Conservation (phyloP, 2,329 filamentous ascomycete genomes). For the Teratosphaeria nubilosa region DNA sequence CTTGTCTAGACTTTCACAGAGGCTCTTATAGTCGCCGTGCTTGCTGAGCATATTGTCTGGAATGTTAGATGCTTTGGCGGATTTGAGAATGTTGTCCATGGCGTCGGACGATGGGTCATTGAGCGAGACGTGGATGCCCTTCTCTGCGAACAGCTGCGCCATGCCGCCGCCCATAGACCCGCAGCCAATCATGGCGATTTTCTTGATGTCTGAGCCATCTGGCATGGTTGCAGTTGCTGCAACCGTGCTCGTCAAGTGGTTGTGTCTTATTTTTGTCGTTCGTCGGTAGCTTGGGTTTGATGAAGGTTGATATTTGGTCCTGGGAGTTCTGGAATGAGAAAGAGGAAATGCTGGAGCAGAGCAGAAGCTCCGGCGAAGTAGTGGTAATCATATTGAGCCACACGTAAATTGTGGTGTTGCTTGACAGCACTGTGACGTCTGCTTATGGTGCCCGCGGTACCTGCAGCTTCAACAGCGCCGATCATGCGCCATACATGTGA, state of each 20-base stretch:
- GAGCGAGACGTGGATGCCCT: constrained; percentile 45
- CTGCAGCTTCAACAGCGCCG: background rate
- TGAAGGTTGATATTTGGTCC: background rate
- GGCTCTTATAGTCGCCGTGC: constrained; percentile 37
- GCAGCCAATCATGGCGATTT: constrained; percentile 47
- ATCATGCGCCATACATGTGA: background rate
- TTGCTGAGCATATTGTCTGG: constrained; percentile 28
- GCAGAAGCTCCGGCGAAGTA: background rate
- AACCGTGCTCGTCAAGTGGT: background rate
- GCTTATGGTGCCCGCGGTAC: background rate
- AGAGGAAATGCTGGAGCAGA: background rate
- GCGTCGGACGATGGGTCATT: constrained; percentile 43
- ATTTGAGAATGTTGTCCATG: constrained; percentile 35
- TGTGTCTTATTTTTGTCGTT: background rate
- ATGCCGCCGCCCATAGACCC: constrained; percentile 53
- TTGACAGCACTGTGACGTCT: background rate
- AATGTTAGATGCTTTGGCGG: constrained; percentile 32
- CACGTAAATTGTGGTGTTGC: background rate
- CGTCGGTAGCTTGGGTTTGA: background rate
- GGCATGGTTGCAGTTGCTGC: constrained; percentile 5
- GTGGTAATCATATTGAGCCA: background rate
- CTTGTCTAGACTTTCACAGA: constrained; percentile 24
- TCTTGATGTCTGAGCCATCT: constrained; percentile 19
- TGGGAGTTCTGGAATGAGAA: background rate
- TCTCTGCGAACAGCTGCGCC: constrained; percentile 49